phyloP scores from a whole-genome alignment of 1,284 basidiomycete species.

The Rhodotorula mucilaginosa region DNA sequence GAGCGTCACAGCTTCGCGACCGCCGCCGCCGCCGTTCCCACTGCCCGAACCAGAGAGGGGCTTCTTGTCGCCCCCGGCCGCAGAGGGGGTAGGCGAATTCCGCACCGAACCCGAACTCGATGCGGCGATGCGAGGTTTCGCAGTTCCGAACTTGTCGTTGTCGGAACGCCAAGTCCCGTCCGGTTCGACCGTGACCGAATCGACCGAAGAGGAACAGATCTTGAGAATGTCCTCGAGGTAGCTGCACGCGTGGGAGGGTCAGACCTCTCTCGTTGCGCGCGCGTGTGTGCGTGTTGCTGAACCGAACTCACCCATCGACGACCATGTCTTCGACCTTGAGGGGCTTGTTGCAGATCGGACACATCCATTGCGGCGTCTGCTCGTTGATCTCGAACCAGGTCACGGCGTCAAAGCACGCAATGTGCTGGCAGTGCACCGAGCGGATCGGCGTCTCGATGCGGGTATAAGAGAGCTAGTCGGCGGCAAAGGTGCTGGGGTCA shows the following conservation, averaged over 20 bases:
- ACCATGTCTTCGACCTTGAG: constrained; percentile 79
- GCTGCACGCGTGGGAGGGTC: constrained; percentile 51
- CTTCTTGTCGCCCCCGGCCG: background rate
- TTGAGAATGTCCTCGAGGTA: constrained; percentile 80
- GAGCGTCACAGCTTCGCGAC: background rate
- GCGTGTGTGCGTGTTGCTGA: constrained; percentile 35
- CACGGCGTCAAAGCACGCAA: constrained; percentile 92
- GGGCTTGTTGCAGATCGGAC: constrained; percentile 86
- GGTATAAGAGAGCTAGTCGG: constrained; percentile 73
- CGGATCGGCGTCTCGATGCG: constrained; percentile 82
- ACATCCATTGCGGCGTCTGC: constrained; percentile 92
- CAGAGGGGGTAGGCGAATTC: background rate
- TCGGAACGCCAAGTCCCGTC: constrained; percentile 93
- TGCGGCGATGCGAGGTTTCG: constrained; percentile 48
- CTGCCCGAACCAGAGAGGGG: background rate
- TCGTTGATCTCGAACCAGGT: constrained; percentile 96
- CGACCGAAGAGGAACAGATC: constrained; percentile 70
- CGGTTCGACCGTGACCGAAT: constrained; percentile 89
- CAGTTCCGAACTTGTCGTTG: constrained; percentile 77
- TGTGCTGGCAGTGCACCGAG: constrained; percentile 78
- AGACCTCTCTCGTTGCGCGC: background rate
- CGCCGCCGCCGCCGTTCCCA: background rate
- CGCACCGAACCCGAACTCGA: constrained; percentile 9
- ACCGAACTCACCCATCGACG: constrained; percentile 50
- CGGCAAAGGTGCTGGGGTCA: no score